Percentiles rank a stretch among this genome's conserved stretches.
Evolutionary conservation across 75 land plant species (phyloP).

Genomic region (Picea glauca): DNA sequence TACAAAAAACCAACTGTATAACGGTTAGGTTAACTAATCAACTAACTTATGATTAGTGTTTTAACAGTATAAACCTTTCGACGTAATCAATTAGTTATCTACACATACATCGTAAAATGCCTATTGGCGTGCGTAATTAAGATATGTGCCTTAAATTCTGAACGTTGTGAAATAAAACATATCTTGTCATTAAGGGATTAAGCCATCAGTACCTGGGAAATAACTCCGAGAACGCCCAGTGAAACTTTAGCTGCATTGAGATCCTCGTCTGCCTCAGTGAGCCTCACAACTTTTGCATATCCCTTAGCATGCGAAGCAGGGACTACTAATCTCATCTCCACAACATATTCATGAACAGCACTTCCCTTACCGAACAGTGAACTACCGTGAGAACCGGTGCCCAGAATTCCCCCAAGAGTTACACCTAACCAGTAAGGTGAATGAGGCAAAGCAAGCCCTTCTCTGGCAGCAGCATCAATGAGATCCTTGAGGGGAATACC

Average conservation of each 20-base stretch:
- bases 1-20: no score
- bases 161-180: no score
- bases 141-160: no score
- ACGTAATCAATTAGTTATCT: no score
- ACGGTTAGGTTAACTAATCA: no score
- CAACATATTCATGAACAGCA: constrained; percentile 45
- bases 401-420: constrained; percentile 33
- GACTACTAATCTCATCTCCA: constrained; percentile 26
- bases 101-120: no score
- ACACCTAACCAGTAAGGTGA: constrained; percentile 50
- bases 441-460: constrained; percentile 32
- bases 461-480: constrained; percentile 29
- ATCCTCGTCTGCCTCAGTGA: constrained; percentile 22
- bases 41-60: no score
- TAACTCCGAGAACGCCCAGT: constrained; percentile 79
- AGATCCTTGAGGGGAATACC: constrained; percentile 13
- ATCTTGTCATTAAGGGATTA: no score
- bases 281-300: constrained; percentile 38
- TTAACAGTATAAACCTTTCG: no score
- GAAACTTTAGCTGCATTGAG: constrained; percentile 72
- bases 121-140: no score
- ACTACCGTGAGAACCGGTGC: constrained; percentile 55
- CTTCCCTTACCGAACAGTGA: constrained; percentile 35
- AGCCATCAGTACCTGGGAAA: constrained; percentile 44
- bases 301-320: constrained; percentile 35